A percentile compares a stretch with the other conserved stretches of the same genome.
Conservation (phyloP, 1,139 yeast genomes). For the Debaryomyces nepalensis region DNA sequence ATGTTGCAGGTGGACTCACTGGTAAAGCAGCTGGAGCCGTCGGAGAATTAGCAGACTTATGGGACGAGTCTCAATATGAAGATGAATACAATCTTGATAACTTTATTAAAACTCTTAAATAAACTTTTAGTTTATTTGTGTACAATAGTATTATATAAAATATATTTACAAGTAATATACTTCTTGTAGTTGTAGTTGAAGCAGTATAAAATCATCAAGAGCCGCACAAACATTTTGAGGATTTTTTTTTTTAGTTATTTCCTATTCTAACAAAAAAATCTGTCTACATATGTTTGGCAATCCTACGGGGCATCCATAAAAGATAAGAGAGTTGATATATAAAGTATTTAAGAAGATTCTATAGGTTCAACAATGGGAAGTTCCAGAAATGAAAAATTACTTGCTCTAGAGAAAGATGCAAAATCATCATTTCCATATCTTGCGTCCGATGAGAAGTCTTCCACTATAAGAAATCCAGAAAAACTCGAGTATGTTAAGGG, state of each 20-base stretch:
- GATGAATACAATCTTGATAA: constrained; percentile 95
- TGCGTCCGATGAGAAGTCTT: constrained; percentile 72
- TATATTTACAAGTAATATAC: constrained; percentile 5
- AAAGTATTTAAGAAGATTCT: neutral
- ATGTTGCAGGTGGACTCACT: constrained; percentile 64
- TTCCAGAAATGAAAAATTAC: constrained; percentile 8
- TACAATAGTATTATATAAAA: constrained; percentile 9
- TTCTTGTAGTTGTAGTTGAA: no score
- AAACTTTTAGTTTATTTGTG: constrained; percentile 11
- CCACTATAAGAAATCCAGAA: constrained; percentile 44
- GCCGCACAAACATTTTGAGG: constrained; percentile 6
- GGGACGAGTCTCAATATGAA: constrained; percentile 96
- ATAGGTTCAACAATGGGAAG: constrained; percentile 4
- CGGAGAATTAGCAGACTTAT: constrained; percentile 88
- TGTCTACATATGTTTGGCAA: constrained; percentile 1
- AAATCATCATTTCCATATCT: constrained; percentile 61
- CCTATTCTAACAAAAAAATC: neutral
- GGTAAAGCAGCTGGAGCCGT: constrained; percentile 73
- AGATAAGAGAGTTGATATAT: constrained; percentile 3
- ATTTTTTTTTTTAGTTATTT: constrained; percentile 6
- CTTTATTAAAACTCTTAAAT: constrained; percentile 77
- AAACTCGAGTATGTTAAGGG: constrained; percentile 14
- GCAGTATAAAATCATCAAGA: neutral
- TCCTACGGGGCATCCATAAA: neutral
- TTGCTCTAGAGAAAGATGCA: constrained; percentile 54